Evolutionary conservation across 2,329 filamentous ascomycete species (phyloP).

Genomic region (Diplocarpon mali): DNA sequence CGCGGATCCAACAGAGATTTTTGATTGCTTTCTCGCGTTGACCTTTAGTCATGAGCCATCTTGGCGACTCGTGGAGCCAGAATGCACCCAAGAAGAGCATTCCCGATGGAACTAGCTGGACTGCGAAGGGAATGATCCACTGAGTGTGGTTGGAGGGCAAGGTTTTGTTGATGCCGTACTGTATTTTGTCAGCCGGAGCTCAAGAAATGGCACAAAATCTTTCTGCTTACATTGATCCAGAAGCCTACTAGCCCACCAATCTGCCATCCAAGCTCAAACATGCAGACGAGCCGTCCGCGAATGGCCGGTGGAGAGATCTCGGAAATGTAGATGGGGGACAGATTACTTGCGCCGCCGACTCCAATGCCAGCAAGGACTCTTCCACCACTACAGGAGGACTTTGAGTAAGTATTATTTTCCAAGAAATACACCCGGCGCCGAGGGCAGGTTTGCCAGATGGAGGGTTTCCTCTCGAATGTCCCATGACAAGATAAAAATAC

Average conservation of each 20-base stretch:
- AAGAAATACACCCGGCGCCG: too few relatives aligned
- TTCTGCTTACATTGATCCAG: constrained; percentile 42
- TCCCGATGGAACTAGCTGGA: constrained; percentile 57
- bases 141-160: constrained; percentile 37
- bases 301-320: constrained; percentile 51
- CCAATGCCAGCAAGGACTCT: constrained; percentile 53
- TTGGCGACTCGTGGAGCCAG: constrained; percentile 54
- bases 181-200: too few relatives aligned
- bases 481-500: too few relatives aligned
- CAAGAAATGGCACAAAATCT: too few relatives aligned
- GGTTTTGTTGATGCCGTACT: constrained; percentile 39
- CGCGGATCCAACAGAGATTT: constrained; percentile 48
- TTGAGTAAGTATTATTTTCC: too few relatives aligned
- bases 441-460: too few relatives aligned
- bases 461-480: too few relatives aligned
- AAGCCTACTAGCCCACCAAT: constrained; percentile 52
- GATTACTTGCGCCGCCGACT: constrained; percentile 51
- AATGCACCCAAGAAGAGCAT: constrained; percentile 45
- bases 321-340: constrained; percentile 52
- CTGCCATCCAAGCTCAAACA: constrained; percentile 58
- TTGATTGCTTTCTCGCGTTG: constrained; percentile 45
- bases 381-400: constrained; percentile 30
- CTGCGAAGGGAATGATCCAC: constrained; percentile 51
- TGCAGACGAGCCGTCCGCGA: constrained; percentile 52
- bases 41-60: constrained; percentile 57